These are phyloP conservation scores for Xylaria digitata DNA, from an alignment of 2,329 filamentous ascomycete genomes.

Conservation along the genomic window DNA sequence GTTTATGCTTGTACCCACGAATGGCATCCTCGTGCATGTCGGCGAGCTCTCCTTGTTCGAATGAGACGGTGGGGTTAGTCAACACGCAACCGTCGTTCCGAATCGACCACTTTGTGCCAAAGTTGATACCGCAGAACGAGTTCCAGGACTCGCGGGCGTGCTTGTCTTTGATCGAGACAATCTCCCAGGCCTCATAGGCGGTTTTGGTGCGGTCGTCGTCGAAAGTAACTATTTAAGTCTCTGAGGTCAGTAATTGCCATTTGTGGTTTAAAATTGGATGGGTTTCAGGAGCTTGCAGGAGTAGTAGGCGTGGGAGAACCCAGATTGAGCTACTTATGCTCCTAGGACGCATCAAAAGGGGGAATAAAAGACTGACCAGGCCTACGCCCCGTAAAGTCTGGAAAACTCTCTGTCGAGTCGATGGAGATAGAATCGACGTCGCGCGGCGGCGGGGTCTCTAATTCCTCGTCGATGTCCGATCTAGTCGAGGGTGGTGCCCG, in stretches of 20 bases:
- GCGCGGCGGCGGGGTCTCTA: constrained; percentile 1
- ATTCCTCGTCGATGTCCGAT: constrained; percentile 2
- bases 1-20: constrained; percentile 31
- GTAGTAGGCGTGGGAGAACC: too few species aligned
- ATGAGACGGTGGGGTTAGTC: constrained; percentile 32
- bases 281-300: too few species aligned
- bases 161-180: constrained; percentile 17
- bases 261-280: too few species aligned
- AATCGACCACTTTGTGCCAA: constrained; percentile 31
- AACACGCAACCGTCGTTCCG: constrained; percentile 33
- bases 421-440: constrained; percentile 31
- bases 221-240: constrained; percentile 6
- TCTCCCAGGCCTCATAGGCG: constrained; percentile 36
- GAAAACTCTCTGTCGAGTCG: constrained; percentile 21
- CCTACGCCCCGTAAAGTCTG: constrained; percentile 16
- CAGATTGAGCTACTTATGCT: too few species aligned
- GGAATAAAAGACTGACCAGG: too few species aligned
- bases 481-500: background rate
- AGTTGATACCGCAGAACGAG: constrained; percentile 40
- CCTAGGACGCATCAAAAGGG: too few species aligned
- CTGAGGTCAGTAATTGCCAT: too few species aligned
- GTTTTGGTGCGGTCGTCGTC: constrained; percentile 24
- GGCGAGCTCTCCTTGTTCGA: constrained; percentile 42
- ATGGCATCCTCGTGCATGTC: constrained; percentile 39
- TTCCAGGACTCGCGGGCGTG: constrained; percentile 13